A percentile compares a stretch with the other conserved stretches of the same genome.
Evolutionary conservation across 306 rosid species (phyloP).

Genomic region (Oemleria cerasiformis): DNA sequence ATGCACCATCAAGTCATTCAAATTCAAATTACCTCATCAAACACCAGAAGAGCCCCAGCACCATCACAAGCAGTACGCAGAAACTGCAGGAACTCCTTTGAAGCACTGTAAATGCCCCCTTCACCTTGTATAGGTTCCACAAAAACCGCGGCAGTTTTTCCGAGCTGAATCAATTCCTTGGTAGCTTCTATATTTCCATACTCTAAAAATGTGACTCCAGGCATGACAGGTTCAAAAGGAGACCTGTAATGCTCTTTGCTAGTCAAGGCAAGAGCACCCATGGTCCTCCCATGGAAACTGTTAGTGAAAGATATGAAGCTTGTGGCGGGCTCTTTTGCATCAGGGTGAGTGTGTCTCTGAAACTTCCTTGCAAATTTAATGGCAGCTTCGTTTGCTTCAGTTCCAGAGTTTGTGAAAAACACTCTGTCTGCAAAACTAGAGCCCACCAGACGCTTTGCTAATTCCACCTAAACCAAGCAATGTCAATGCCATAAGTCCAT

Average conservation of each 20-base stretch:
- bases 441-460: slow-evolving; percentile 69
- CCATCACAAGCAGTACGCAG: slow-evolving; percentile 77
- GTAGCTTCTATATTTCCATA: slow-evolving; percentile 76
- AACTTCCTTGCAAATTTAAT: slow-evolving; percentile 85
- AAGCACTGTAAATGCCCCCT: slow-evolving; percentile 85
- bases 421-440: slow-evolving; percentile 86
- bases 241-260: slow-evolving; percentile 85
- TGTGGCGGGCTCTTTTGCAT: slow-evolving; percentile 50
- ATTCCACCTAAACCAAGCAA: slow-evolving; percentile 63
- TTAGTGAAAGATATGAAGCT: slow-evolving; percentile 78
- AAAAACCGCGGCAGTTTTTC: slow-evolving; percentile 80
- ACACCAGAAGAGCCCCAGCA: slow-evolving; percentile 73
- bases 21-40: slow-evolving; percentile 66
- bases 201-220: slow-evolving; percentile 82
- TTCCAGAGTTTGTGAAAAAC: slow-evolving; percentile 84
- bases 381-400: slow-evolving; percentile 95
- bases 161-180: slow-evolving; percentile 45
- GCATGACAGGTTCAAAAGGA: slow-evolving; percentile 96
- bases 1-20: background rate
- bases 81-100: slow-evolving; percentile 73
- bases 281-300: slow-evolving; percentile 89
- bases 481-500: background rate
- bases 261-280: slow-evolving; percentile 95
- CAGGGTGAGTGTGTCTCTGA: slow-evolving; percentile 54
- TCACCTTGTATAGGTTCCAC: slow-evolving; percentile 98